These are phyloP conservation scores for Sporothrix sp. DNA, from an alignment of 2,329 filamentous ascomycete genomes.

Conservation along the genomic window DNA sequence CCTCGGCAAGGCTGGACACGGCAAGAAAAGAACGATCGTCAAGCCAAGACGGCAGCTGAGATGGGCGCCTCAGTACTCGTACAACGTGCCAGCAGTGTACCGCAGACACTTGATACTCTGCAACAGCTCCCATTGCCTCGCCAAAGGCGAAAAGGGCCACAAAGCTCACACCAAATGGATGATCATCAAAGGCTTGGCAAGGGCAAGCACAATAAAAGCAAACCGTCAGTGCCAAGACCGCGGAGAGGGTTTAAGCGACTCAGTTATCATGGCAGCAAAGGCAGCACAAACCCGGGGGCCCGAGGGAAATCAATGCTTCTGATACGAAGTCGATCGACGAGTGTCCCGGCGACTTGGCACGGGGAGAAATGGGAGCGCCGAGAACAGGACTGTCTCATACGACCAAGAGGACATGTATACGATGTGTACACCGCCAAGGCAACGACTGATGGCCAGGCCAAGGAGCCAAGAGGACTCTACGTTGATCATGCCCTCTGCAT, in stretches of 20 bases:
- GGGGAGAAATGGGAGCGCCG: too few relatives aligned
- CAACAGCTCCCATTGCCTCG: background rate
- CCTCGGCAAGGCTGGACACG: slow-evolving; percentile 1
- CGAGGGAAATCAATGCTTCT: too few relatives aligned
- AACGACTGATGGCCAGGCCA: too few relatives aligned
- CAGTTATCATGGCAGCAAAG: background rate
- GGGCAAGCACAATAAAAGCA: background rate
- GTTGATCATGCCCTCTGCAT: too few relatives aligned
- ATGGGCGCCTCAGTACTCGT: background rate
- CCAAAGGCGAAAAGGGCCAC: background rate
- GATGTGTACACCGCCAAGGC: too few relatives aligned
- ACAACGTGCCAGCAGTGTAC: background rate
- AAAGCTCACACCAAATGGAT: too few relatives aligned
- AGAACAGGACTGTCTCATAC: too few relatives aligned
- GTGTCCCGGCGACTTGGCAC: background rate
- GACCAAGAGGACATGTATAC: too few relatives aligned
- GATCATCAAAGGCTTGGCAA: background rate
- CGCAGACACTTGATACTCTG: too few relatives aligned
- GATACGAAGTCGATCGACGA: background rate
- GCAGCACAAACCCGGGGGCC: too few relatives aligned
- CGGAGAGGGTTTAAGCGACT: background rate
- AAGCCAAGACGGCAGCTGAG: background rate
- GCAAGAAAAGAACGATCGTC: background rate
- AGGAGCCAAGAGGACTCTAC: too few relatives aligned
- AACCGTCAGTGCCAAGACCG: background rate